A percentile compares a stretch with the other conserved stretches of the same genome.
Conservation (phyloP, 192 early-diverging fungal genomes). For the Backusella parvicylindrica region DNA sequence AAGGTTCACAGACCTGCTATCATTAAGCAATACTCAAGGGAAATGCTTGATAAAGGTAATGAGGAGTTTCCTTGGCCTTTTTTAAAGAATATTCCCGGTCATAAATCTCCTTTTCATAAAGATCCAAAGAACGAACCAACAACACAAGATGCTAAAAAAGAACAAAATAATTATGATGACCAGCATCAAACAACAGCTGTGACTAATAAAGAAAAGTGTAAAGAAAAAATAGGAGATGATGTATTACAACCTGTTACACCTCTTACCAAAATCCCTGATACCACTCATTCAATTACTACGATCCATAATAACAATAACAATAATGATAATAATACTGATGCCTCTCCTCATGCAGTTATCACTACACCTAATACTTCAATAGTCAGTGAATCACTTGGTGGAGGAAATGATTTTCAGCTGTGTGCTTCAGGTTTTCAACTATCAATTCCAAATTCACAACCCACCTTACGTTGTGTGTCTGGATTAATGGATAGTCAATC, state of each 20-base stretch:
- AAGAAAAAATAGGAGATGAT: neutral
- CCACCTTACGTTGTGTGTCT: neutral
- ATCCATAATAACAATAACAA: too few species aligned
- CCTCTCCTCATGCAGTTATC: neutral
- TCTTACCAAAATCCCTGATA: neutral
- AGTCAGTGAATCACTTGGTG: neutral
- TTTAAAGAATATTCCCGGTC: neutral
- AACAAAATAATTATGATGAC: neutral
- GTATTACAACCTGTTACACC: neutral
- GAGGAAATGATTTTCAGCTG: neutral
- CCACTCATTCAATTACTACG: neutral
- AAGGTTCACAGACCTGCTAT: neutral
- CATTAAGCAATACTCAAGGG: neutral
- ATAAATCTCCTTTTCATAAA: neutral
- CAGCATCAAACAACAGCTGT: neutral
- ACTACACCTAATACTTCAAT: neutral
- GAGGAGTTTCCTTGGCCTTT: slow-evolving; percentile 8
- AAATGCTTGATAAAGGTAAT: neutral
- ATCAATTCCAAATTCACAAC: neutral
- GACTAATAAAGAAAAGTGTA: neutral
- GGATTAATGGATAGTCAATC: neutral
- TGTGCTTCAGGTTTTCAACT: neutral
- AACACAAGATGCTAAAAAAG: neutral
- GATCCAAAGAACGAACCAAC: neutral
- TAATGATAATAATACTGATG: neutral